Conservation (phyloP, 2,329 filamentous ascomycete genomes). For the Aspergillus sergii region DNA sequence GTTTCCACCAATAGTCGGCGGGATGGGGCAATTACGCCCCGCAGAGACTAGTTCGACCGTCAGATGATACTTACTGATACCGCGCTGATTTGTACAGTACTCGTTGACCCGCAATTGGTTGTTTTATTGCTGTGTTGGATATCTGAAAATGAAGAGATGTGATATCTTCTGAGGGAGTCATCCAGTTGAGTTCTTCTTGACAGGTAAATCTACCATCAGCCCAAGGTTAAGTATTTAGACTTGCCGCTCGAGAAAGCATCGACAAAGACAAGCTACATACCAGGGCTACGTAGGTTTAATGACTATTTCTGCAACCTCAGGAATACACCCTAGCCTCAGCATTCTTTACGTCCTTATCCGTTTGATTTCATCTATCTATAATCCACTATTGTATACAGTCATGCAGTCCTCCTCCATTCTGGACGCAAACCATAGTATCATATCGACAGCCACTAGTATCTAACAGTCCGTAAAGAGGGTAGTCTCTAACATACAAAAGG, state of each 20-base stretch:
- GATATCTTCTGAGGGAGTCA: too few species aligned
- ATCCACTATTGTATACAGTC: background rate
- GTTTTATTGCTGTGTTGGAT: background rate
- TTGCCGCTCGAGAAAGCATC: too few species aligned
- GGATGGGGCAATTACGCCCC: constrained; percentile 11
- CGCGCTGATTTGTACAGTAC: background rate
- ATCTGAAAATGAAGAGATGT: background rate
- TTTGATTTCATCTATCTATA: background rate
- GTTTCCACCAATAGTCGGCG: background rate
- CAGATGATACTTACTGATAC: constrained; percentile 17
- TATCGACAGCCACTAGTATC: background rate
- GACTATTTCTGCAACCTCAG: too few species aligned
- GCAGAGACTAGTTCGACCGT: constrained; percentile 8
- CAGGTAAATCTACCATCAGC: background rate
- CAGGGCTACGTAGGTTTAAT: too few species aligned
- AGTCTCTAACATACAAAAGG: background rate
- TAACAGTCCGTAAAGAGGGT: background rate
- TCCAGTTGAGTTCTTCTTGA: too few species aligned
- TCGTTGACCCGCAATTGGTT: background rate
- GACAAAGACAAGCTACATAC: too few species aligned
- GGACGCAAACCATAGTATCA: background rate
- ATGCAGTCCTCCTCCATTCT: background rate
- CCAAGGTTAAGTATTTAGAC: background rate
- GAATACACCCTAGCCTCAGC: background rate
- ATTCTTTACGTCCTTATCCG: background rate